Conservation (phyloP, 148 eudicot genomes). For the Fagopyrum homotropicum region DNA sequence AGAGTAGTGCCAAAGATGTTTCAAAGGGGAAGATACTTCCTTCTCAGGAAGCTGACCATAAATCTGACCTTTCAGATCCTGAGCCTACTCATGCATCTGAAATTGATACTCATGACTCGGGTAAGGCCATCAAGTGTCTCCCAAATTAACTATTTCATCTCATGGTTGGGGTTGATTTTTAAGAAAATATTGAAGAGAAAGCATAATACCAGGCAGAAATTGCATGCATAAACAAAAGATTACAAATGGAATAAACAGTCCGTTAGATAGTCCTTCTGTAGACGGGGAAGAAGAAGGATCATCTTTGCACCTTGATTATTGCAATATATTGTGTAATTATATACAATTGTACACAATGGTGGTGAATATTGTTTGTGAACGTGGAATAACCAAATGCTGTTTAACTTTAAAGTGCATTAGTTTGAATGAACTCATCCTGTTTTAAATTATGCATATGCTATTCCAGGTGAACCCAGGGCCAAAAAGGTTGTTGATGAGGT, state of each 20-base stretch:
- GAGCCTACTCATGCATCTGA: conserved; percentile 35
- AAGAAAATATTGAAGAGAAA: neutral
- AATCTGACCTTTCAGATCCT: conserved; percentile 32
- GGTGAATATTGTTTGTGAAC: neutral
- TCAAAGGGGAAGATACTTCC: conserved; percentile 26
- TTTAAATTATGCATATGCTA: neutral
- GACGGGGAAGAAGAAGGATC: neutral
- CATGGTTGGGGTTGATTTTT: neutral
- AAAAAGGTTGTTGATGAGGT: conserved; percentile 24
- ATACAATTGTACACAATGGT: neutral
- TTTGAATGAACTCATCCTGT: neutral
- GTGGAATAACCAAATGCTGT: neutral
- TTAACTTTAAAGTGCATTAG: neutral
- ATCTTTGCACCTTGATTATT: neutral
- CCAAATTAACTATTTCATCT: neutral
- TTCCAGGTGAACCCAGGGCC: conserved; percentile 33
- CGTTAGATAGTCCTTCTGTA: neutral
- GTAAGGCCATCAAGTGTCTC: conserved; percentile 23
- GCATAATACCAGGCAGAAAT: neutral
- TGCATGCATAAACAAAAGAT: neutral
- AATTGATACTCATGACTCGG: conserved; percentile 40
- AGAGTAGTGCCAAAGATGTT: conserved; percentile 27
- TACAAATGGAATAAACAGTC: neutral
- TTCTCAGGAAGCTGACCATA: conserved; percentile 30
- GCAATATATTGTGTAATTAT: neutral